These are phyloP conservation scores for Pseudogymnoascus sp. DNA, from an alignment of 2,329 filamentous ascomycete species.

Conservation along the genomic window DNA sequence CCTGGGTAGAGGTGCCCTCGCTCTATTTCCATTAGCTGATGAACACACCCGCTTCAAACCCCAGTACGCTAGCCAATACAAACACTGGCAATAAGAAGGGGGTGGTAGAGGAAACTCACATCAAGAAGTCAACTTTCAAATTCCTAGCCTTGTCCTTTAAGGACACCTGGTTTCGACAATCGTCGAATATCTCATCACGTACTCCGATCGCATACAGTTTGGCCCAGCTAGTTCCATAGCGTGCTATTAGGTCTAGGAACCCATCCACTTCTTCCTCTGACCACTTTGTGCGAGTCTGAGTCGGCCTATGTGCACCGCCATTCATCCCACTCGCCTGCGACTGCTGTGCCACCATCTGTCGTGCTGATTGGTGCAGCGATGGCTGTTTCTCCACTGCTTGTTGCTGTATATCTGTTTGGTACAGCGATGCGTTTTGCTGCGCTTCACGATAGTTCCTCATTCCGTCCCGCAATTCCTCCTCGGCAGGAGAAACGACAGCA, in stretches of 20 bases:
- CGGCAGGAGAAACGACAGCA: background rate
- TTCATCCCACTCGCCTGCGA: background rate
- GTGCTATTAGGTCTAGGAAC: constrained; percentile 42
- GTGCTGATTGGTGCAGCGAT: background rate
- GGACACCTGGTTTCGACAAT: constrained; percentile 39
- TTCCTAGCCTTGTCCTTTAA: constrained; percentile 50
- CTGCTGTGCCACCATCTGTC: background rate
- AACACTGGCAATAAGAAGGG: constrained; percentile 10
- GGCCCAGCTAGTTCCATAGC: constrained; percentile 40
- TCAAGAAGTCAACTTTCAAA: constrained; percentile 39
- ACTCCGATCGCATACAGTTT: constrained; percentile 34
- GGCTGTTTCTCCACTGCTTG: background rate
- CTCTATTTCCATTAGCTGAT: constrained; percentile 20
- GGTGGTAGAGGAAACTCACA: constrained; percentile 29
- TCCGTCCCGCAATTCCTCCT: background rate
- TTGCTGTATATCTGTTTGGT: background rate
- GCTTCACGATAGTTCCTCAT: background rate
- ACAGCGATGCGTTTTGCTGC: constrained; percentile 14
- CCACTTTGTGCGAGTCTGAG: constrained; percentile 28
- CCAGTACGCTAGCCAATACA: background rate
- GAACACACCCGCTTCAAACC: background rate
- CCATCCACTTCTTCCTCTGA: constrained; percentile 33
- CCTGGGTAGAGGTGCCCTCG: constrained; percentile 30
- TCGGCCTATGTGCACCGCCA: background rate
- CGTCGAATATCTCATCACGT: constrained; percentile 22